Evolutionary conservation across 140 eudicot species (phyloP).

Genomic region (Erigeron philadelphicus): DNA sequence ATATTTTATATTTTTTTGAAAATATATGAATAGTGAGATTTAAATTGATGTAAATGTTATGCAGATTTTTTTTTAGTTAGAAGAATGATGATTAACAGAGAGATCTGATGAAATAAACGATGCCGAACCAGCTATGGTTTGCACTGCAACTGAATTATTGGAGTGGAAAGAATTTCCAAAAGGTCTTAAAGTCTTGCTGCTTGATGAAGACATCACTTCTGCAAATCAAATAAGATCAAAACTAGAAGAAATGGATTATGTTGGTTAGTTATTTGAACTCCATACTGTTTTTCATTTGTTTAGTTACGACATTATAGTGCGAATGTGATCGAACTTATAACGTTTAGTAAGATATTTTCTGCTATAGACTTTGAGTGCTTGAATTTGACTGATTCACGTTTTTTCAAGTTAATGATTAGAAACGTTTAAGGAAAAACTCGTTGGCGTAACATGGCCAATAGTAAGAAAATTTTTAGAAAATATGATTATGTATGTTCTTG

Average conservation of each 20-base stretch:
- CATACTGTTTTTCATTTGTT: background rate
- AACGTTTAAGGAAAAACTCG: background rate
- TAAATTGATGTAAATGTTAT: slow-evolving; percentile 6
- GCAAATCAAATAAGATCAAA: slow-evolving; percentile 56
- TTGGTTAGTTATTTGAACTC: slow-evolving; percentile 42
- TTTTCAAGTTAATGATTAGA: background rate
- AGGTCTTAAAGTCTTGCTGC: slow-evolving; percentile 79
- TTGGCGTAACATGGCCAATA: slow-evolving; percentile 3
- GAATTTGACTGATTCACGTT: slow-evolving; percentile 6
- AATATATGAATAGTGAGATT: background rate
- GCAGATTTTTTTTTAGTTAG: slow-evolving; percentile 15
- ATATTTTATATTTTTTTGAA: background rate
- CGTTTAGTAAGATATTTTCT: background rate
- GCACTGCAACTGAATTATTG: slow-evolving; percentile 62
- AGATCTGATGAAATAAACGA: slow-evolving; percentile 44
- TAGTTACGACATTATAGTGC: background rate
- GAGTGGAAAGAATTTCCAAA: slow-evolving; percentile 82
- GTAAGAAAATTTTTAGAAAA: background rate
- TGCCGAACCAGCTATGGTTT: slow-evolving; percentile 81
- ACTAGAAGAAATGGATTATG: slow-evolving; percentile 74
- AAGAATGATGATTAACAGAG: slow-evolving; percentile 12
- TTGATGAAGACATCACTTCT: slow-evolving; percentile 50
- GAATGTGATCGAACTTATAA: too few relatives aligned
- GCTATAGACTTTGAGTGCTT: slow-evolving; percentile 4
- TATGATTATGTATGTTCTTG: too few relatives aligned